phyloP scores from a whole-genome alignment of 306 rosid species.

The Purshia tridentata region DNA sequence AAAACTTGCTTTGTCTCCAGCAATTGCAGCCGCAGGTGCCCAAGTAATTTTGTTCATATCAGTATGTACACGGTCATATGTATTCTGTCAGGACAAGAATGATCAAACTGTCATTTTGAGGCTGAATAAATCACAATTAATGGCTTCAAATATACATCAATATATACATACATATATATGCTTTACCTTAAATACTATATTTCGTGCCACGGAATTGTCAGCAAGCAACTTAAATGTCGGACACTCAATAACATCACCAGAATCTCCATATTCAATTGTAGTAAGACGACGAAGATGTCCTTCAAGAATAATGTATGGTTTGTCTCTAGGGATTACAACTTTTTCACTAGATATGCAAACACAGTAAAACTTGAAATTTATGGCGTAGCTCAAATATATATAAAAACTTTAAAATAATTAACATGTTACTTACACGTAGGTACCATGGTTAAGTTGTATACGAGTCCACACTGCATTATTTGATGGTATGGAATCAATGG shows the following conservation, averaged over 20 bases:
- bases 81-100: not conserved
- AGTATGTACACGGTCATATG: not conserved
- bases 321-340: slow-evolving; percentile 18
- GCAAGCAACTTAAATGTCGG: slow-evolving; percentile 2
- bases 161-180: not conserved
- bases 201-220: no score
- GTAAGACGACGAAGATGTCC: slow-evolving; percentile 9
- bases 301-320: slow-evolving; percentile 28
- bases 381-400: not conserved
- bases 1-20: slow-evolving; percentile 17
- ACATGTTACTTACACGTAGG: slow-evolving; percentile 9
- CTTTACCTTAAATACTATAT: not conserved
- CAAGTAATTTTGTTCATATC: not conserved
- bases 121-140: not conserved
- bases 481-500: slow-evolving; percentile 33
- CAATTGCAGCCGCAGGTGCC: slow-evolving; percentile 16
- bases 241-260: not conserved
- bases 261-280: not conserved
- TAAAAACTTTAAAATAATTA: not conserved
- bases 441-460: slow-evolving; percentile 25
- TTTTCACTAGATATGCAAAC: slow-evolving; percentile 30
- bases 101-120: no score
- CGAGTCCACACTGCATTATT: slow-evolving; percentile 27
- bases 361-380: not conserved
- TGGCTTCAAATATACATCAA: not conserved